Evolutionary conservation across 2,329 filamentous ascomycete genomes (phyloP).

Genomic region (Arthrobotrys sphaeroides): DNA sequence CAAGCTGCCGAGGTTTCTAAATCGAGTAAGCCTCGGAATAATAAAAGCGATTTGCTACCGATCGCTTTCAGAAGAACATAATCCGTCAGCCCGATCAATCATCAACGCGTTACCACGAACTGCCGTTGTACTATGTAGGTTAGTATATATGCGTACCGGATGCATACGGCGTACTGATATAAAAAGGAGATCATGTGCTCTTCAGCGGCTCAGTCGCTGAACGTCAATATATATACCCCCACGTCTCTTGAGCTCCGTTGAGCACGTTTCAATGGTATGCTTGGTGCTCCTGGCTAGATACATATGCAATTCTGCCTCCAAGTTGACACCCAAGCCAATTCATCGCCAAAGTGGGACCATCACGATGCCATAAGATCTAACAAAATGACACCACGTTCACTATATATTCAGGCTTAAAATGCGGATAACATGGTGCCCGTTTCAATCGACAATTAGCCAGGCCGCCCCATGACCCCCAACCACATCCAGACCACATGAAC

Average conservation of each 20-base stretch:
- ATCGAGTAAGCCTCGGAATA: too few species aligned
- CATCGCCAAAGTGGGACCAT: slow-evolving; percentile 5
- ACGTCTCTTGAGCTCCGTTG: not conserved
- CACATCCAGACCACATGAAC: slow-evolving; percentile 13
- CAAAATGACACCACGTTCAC: slow-evolving; percentile 19
- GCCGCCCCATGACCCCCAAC: slow-evolving; percentile 41
- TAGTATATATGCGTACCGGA: not conserved
- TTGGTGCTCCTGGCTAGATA: too few species aligned
- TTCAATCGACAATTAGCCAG: slow-evolving; percentile 36
- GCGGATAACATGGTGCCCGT: not conserved
- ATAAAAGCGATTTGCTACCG: too few species aligned
- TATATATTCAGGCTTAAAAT: slow-evolving; percentile 29
- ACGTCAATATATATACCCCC: not conserved
- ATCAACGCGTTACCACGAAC: too few species aligned
- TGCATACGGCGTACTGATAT: too few species aligned
- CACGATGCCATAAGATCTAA: slow-evolving; percentile 8
- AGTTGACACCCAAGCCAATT: not conserved
- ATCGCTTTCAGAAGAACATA: too few species aligned
- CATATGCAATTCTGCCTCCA: slow-evolving; percentile 30
- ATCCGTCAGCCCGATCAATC: too few species aligned
- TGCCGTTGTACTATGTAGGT: too few species aligned
- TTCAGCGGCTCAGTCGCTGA: not conserved
- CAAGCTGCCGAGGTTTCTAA: not conserved
- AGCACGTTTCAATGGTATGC: slow-evolving; percentile 15
- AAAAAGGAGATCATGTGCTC: not conserved